Evolutionary conservation across 352 stramenopile genomes (phyloP).

Genomic region (Globisporangium mamillatum): DNA sequence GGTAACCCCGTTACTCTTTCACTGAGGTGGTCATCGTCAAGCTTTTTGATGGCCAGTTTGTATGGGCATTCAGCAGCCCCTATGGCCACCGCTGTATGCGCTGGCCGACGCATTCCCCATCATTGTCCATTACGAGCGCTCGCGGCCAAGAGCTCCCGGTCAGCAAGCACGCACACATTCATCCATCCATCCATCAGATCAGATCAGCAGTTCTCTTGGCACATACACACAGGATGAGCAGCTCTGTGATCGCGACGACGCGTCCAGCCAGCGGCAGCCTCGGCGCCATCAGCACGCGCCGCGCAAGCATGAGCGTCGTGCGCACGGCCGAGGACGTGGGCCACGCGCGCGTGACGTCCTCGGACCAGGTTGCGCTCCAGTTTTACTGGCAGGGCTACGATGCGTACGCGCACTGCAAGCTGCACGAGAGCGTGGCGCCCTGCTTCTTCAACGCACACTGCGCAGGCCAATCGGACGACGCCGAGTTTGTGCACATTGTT

Average conservation of each 20-base stretch:
- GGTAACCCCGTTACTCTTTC: neutral
- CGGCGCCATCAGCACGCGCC: neutral
- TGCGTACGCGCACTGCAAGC: constrained; percentile 47
- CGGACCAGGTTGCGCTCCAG: constrained; percentile 51
- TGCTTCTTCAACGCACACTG: constrained; percentile 62
- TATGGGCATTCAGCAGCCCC: neutral
- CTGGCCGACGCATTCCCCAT: neutral
- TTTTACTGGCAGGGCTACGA: constrained; percentile 73
- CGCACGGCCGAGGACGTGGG: constrained; percentile 19
- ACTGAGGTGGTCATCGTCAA: neutral
- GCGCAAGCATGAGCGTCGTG: constrained; percentile 12
- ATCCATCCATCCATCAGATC: too few relatives aligned
- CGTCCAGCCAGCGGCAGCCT: constrained; percentile 2
- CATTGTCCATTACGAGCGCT: constrained; percentile 4
- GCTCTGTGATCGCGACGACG: neutral
- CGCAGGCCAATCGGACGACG: constrained; percentile 27
- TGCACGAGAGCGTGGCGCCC: constrained; percentile 47
- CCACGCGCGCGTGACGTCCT: constrained; percentile 33
- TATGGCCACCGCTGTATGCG: neutral
- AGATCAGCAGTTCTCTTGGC: too few relatives aligned
- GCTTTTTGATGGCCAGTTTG: neutral
- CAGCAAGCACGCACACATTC: neutral
- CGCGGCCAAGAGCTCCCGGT: neutral
- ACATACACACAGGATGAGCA: constrained; percentile 3
- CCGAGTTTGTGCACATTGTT: constrained; percentile 56